phyloP scores from a whole-genome alignment of 768 basidiomycete genomes.

The Lactarius deliciosus region DNA sequence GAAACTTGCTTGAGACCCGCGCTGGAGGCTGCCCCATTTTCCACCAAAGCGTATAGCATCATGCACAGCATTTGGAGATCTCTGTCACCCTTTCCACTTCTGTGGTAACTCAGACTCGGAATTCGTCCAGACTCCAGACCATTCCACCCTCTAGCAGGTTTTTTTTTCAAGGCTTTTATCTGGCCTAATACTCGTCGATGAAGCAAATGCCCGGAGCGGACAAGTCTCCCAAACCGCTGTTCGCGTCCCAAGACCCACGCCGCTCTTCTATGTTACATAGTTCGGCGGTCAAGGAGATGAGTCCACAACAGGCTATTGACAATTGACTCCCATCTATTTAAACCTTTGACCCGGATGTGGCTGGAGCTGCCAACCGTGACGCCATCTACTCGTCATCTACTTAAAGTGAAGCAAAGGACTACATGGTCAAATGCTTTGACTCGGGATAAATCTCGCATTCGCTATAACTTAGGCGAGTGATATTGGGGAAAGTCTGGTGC shows the following conservation, averaged over 20 bases:
- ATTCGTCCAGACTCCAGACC: no score
- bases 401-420: conserved; percentile 48
- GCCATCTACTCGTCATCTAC: neutral
- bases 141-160: neutral
- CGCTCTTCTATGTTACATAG: conserved; percentile 75
- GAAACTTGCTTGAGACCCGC: neutral
- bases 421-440: conserved; percentile 76
- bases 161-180: neutral
- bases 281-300: conserved; percentile 63
- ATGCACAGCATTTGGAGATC: no score
- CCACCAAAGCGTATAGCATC: no score
- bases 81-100: no score
- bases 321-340: conserved; percentile 35
- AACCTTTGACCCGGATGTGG: conserved; percentile 57
- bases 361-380: conserved; percentile 31
- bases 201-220: conserved; percentile 24
- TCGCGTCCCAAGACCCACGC: conserved; percentile 60
- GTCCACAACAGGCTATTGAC: conserved; percentile 41
- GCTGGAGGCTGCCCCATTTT: no score
- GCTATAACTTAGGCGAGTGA: conserved; percentile 67
- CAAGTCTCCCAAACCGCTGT: conserved; percentile 45
- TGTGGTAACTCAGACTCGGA: no score
- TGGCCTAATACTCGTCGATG: neutral
- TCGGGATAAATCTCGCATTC: conserved; percentile 45
- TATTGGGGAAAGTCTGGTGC: neutral